Percentiles rank a stretch among this genome's conserved stretches.
These are phyloP conservation scores for Scutellaria barbata DNA, from an alignment of 257 asterid genomes.

Conservation along the genomic window DNA sequence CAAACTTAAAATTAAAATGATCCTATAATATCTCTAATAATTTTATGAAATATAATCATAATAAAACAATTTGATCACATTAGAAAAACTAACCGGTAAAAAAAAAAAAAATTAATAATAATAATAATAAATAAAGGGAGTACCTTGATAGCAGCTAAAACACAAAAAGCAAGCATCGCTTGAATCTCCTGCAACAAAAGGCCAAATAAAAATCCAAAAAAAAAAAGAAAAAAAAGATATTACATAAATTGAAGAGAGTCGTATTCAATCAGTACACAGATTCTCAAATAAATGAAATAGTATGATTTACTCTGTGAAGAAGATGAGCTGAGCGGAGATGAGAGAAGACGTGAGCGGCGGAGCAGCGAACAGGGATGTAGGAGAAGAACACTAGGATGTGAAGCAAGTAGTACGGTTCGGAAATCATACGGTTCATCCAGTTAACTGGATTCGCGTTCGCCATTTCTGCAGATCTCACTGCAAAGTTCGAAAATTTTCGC, in stretches of 20 bases:
- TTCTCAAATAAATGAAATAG: neutral
- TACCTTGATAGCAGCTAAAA: slow-evolving; percentile 76
- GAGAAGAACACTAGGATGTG: slow-evolving; percentile 75
- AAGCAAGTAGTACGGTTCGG: slow-evolving; percentile 78
- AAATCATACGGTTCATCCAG: slow-evolving; percentile 58
- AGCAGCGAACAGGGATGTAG: slow-evolving; percentile 76
- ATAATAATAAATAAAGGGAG: no score
- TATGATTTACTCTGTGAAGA: slow-evolving; percentile 62
- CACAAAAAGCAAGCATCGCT: slow-evolving; percentile 67
- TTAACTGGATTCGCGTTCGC: slow-evolving; percentile 44
- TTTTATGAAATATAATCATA: neutral
- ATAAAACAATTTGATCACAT: slow-evolving; percentile 14
- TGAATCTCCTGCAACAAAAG: slow-evolving; percentile 73
- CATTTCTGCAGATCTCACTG: slow-evolving; percentile 46
- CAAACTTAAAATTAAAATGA: slow-evolving; percentile 4
- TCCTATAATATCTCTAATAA: neutral
- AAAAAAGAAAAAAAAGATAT: neutral
- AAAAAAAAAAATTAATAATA: no score
- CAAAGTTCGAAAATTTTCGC: slow-evolving; percentile 14
- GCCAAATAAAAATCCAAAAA: neutral
- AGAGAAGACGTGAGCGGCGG: slow-evolving; percentile 62
- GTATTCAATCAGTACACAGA: neutral
- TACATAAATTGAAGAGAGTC: neutral
- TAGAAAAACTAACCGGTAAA: neutral
- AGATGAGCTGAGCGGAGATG: slow-evolving; percentile 71